Conservation (phyloP, 306 rosid species). For the Ormosia emarginata region DNA sequence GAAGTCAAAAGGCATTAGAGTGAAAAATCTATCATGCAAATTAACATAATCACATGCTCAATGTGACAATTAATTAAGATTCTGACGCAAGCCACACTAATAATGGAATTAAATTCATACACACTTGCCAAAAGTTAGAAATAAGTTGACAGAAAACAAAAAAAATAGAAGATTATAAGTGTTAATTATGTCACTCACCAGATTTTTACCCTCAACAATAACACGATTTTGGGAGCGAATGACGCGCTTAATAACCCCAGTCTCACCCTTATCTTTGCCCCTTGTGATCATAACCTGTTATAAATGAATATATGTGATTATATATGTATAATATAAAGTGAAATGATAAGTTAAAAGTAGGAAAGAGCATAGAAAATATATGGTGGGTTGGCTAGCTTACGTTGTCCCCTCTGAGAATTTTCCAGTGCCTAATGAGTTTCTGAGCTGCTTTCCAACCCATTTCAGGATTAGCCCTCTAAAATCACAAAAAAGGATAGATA, state of each 20-base stretch:
- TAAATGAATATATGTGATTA: background rate
- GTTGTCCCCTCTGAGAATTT: conserved; percentile 84
- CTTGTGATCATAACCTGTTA: conserved; percentile 82
- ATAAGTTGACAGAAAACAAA: too few relatives aligned
- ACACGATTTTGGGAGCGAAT: conserved; percentile 91
- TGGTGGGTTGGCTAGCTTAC: conserved; percentile 28
- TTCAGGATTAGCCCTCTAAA: background rate
- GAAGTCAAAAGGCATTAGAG: background rate
- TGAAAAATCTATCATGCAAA: background rate
- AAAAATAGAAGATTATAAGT: background rate
- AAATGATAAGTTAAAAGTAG: background rate
- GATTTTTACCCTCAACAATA: conserved; percentile 89
- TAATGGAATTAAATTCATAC: background rate
- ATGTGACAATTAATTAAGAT: background rate
- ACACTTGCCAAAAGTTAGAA: background rate
- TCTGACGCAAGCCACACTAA: background rate
- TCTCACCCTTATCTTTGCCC: conserved; percentile 89
- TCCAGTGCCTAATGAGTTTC: conserved; percentile 92
- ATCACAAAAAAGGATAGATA: background rate
- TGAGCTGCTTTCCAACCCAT: conserved; percentile 99
- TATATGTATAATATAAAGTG: background rate
- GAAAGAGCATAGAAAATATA: background rate
- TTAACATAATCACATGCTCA: background rate
- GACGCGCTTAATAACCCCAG: conserved; percentile 75
- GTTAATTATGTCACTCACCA: conserved; percentile 43